Evolutionary conservation across 1,284 basidiomycete genomes (phyloP).

Genomic region (Fistulina hepatica): DNA sequence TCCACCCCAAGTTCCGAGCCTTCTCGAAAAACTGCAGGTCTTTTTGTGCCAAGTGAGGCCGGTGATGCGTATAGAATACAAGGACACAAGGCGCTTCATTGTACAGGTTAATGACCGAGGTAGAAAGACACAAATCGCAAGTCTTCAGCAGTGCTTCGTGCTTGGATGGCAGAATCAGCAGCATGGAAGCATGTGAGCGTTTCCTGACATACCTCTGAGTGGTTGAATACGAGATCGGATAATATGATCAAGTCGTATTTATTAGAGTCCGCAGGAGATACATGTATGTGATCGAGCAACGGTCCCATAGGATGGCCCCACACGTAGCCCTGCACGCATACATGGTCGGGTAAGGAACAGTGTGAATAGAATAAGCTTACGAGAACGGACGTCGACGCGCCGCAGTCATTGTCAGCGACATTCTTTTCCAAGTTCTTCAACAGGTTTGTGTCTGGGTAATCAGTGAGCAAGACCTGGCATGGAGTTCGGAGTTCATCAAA

Average conservation of each 20-base stretch:
- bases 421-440: constrained; percentile 70
- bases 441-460: constrained; percentile 82
- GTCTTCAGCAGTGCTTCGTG: constrained; percentile 78
- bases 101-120: constrained; percentile 6
- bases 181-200: neutral
- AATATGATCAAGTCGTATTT: constrained; percentile 78
- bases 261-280: constrained; percentile 12
- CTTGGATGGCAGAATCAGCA: constrained; percentile 26
- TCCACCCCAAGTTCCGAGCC: constrained; percentile 63
- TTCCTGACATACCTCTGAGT: constrained; percentile 60
- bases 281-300: constrained; percentile 38
- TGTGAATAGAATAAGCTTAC: constrained; percentile 25
- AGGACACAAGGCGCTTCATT: constrained; percentile 46
- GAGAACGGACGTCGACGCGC: constrained; percentile 33
- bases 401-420: constrained; percentile 24
- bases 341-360: neutral
- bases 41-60: constrained; percentile 74
- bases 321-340: constrained; percentile 59
- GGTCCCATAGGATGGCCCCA: constrained; percentile 70
- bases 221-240: constrained; percentile 88
- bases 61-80: constrained; percentile 90
- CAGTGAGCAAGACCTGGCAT: constrained; percentile 71
- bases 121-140: constrained; percentile 35
- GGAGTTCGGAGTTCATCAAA: neutral
- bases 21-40: constrained; percentile 79